A percentile compares a stretch with the other conserved stretches of the same genome.
Conservation (phyloP, 2,329 filamentous ascomycete species). For the Diaporthe sp. region DNA sequence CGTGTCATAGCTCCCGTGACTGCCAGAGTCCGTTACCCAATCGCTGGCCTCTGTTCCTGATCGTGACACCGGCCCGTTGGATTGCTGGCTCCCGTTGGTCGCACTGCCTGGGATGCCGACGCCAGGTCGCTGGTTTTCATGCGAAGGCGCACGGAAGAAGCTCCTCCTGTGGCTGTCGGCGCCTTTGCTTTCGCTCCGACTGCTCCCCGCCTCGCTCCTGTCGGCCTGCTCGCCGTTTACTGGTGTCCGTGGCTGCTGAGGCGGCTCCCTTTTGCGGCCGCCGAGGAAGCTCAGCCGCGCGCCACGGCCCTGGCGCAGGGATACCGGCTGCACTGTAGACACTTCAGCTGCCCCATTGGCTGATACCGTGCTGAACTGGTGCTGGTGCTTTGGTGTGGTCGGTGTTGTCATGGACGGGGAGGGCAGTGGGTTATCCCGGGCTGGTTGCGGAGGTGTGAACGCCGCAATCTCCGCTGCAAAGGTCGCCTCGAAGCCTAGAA, state of each 20-base stretch:
- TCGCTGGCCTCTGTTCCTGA: slow-evolving; percentile 45
- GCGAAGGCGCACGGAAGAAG: slow-evolving; percentile 59
- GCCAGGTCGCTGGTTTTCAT: slow-evolving; percentile 44
- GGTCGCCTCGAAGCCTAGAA: slow-evolving; percentile 70
- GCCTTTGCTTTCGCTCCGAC: slow-evolving; percentile 41
- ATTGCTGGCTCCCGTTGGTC: slow-evolving; percentile 34
- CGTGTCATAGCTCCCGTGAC: slow-evolving; percentile 46
- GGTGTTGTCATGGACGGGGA: slow-evolving; percentile 58
- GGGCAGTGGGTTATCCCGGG: slow-evolving; percentile 61
- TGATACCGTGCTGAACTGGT: slow-evolving; percentile 51
- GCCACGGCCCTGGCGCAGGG: slow-evolving; percentile 63
- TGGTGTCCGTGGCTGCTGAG: slow-evolving; percentile 41
- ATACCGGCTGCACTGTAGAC: slow-evolving; percentile 64
- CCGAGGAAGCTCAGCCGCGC: slow-evolving; percentile 70
- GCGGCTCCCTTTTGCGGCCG: slow-evolving; percentile 62
- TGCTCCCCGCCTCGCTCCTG: slow-evolving; percentile 51
- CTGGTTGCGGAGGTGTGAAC: slow-evolving; percentile 66
- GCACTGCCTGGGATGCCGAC: slow-evolving; percentile 13
- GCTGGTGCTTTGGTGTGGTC: slow-evolving; percentile 48
- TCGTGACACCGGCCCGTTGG: slow-evolving; percentile 21
- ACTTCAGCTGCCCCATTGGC: slow-evolving; percentile 61
- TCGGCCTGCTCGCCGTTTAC: slow-evolving; percentile 44
- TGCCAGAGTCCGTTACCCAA: slow-evolving; percentile 50
- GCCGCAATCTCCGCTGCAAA: slow-evolving; percentile 76
- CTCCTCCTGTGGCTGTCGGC: slow-evolving; percentile 57